A percentile compares a stretch with the other conserved stretches of the same genome.
phyloP scores from a whole-genome alignment of 345 rosid species.

The Laguncularia racemosa region DNA sequence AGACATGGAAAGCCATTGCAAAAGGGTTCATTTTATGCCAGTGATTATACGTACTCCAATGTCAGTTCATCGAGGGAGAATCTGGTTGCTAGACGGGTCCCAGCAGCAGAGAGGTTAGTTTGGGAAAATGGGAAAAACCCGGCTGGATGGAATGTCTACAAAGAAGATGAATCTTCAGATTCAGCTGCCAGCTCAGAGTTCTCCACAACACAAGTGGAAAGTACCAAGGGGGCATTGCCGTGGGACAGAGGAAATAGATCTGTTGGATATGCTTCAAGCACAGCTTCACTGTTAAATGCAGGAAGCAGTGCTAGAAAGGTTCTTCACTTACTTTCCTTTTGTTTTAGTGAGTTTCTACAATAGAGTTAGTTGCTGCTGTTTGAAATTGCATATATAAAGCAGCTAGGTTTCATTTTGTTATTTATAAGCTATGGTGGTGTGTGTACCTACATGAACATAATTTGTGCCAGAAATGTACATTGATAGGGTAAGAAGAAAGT shows the following conservation, averaged over 20 bases:
- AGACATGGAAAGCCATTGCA: neutral
- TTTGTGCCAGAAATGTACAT: no score
- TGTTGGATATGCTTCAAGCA: conserved; percentile 51
- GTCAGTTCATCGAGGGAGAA: conserved; percentile 87
- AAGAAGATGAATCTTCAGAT: conserved; percentile 70
- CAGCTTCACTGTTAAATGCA: conserved; percentile 28
- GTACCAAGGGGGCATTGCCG: conserved; percentile 37
- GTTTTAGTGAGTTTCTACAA: no score
- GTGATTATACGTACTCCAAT: conserved; percentile 56
- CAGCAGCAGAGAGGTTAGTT: conserved; percentile 20
- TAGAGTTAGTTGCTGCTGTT: no score
- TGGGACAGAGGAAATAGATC: conserved; percentile 33
- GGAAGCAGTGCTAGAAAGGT: conserved; percentile 40
- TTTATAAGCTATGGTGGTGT: no score
- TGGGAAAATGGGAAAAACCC: conserved; percentile 30
- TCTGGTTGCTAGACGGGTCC: conserved; percentile 24
- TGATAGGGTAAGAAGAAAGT: no score
- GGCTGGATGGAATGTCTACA: conserved; percentile 35
- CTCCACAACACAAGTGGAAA: conserved; percentile 50
- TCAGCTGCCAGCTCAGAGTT: conserved; percentile 79
- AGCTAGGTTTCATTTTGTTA: no score
- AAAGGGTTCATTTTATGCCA: conserved; percentile 29
- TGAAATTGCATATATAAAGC: no score
- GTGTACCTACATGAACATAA: no score
- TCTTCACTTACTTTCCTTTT: conserved; percentile 5